Conservation (phyloP, 2,329 filamentous ascomycete species). For the Aureobasidium sp. region DNA sequence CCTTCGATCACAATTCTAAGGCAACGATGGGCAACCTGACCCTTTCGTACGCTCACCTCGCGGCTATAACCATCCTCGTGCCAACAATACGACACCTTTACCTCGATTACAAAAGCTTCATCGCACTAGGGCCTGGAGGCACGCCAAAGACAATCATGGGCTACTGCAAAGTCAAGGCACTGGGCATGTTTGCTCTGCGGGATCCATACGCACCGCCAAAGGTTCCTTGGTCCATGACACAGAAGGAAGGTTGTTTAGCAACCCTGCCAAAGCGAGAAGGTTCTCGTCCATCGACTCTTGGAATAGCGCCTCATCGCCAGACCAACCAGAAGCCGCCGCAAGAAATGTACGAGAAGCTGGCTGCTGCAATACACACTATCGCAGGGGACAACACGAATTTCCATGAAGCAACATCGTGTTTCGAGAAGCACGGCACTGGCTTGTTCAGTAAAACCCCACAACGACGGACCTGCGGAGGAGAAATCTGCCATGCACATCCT, state of each 20-base stretch:
- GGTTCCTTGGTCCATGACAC: conserved; percentile 45
- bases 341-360: conserved; percentile 50
- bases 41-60: conserved; percentile 1
- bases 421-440: conserved; percentile 75
- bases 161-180: conserved; percentile 65
- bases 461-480: conserved; percentile 67
- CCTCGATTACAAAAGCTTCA: conserved; percentile 68
- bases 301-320: conserved; percentile 78
- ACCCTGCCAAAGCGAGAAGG: conserved; percentile 56
- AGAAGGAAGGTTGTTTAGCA: conserved; percentile 53
- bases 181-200: conserved; percentile 63
- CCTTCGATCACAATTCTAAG: neutral
- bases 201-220: conserved; percentile 59
- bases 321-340: conserved; percentile 56
- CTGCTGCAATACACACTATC: conserved; percentile 47
- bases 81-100: conserved; percentile 40
- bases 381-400: conserved; percentile 36
- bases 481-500: conserved; percentile 73
- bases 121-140: conserved; percentile 71
- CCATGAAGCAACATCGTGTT: conserved; percentile 58
- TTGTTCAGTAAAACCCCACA: conserved; percentile 62
- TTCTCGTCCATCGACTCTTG: conserved; percentile 58
- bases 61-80: conserved; percentile 33
- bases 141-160: conserved; percentile 67
- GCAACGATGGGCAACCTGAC: neutral